Conservation (phyloP, 495 filamentous ascomycete genomes). For the Chaetomium tenue region DNA sequence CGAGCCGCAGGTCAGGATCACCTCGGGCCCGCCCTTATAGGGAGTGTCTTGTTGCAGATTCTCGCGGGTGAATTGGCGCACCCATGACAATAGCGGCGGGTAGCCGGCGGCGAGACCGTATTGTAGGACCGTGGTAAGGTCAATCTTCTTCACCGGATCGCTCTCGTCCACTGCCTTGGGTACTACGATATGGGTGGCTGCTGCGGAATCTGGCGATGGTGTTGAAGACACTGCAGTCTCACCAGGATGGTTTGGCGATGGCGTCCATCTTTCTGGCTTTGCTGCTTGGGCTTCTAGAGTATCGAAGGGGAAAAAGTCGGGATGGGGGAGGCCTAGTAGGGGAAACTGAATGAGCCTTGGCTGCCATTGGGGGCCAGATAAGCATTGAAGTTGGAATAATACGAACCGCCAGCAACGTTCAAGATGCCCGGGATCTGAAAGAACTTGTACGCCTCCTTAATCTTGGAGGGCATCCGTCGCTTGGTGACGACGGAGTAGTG, state of each 20-base stretch:
- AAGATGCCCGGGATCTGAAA: conserved; percentile 75
- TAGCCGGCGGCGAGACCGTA: conserved; percentile 80
- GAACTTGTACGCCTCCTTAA: conserved; percentile 84
- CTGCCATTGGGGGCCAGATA: background rate
- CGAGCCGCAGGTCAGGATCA: conserved; percentile 71
- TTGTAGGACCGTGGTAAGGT: conserved; percentile 78
- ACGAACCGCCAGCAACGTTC: conserved; percentile 84
- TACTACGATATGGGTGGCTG: conserved; percentile 59
- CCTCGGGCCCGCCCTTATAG: conserved; percentile 71
- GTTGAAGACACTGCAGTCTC: conserved; percentile 39
- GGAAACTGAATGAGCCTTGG: conserved; percentile 7
- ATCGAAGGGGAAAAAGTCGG: conserved; percentile 83
- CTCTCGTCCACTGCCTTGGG: conserved; percentile 60
- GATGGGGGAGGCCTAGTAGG: conserved; percentile 63
- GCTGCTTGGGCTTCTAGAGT: conserved; percentile 81
- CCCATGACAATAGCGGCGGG: conserved; percentile 67
- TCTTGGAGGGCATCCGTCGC: conserved; percentile 57
- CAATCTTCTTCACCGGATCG: conserved; percentile 65
- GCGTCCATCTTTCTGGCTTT: conserved; percentile 67
- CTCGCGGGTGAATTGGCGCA: conserved; percentile 72
- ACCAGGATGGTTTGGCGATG: conserved; percentile 57
- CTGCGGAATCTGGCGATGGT: conserved; percentile 25
- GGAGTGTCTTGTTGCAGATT: conserved; percentile 77
- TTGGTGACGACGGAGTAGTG: conserved; percentile 69
- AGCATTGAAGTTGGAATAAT: conserved; percentile 9